Evolutionary conservation across 257 asterid genomes (phyloP), one percentile per base, ranked within the genome.

Genomic region (Solanum lycopersicoides): DNA sequence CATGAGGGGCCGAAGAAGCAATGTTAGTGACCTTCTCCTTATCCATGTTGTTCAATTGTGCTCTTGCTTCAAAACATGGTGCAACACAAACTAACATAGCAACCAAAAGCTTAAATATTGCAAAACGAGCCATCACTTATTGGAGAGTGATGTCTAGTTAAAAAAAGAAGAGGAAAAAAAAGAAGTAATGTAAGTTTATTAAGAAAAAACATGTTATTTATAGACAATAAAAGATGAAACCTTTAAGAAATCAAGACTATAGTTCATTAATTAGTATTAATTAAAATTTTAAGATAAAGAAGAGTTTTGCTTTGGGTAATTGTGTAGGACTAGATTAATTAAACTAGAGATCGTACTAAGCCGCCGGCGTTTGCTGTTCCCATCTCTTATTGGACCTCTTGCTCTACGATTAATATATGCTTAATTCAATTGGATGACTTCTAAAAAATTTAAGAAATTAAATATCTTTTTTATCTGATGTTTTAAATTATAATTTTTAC

Each of bases 281-380:
- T 35, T 35, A 35, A 35, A 35, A 18, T 56, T 56, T 5, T 74
- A 37, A 37, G 77, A 63, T 68, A 84, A 34, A 30, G 60, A 87
- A 68, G 16, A 68, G 79, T 42, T 83, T 86, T 47, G 69, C 35
- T 86, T 56, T 42, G 86, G 84, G 63, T 35, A 90, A 50, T 79
- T 74, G 80, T 75, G 80, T 69, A 90, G 89, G 87, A 86, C 59
- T 77, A 74, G 72, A 87, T 79, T 88, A 87, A 89, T 68, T 82
- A 80, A 41, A 41, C 4, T 74, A n/a, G 23, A 53, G 15, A 23
- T 74, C 6, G 63, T 53, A 53, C 23, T 39, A 79, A 86, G 83
- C 66, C 60, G 86, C 86, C 86, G 30, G 83, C 72, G 8, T 53
- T 56, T 37, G 60, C 87, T 84, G 77, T 84, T 66, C 37, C 77